Evolutionary conservation across 768 basidiomycete genomes (phyloP).

Genomic region (Lactarius tabidus): DNA sequence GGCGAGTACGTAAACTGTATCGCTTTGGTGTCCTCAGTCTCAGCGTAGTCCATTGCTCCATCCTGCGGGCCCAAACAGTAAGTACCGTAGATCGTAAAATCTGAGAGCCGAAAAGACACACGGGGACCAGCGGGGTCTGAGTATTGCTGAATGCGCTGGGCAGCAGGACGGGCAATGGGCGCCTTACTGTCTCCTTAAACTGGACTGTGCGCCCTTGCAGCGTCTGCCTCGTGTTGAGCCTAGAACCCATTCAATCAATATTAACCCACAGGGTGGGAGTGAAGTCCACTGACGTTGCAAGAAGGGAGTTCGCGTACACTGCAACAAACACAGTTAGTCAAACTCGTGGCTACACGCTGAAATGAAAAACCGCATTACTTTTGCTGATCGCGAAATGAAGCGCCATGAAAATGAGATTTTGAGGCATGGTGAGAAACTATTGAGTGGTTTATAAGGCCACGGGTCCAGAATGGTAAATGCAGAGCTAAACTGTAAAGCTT

Average conservation of each 20-base stretch:
- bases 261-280: not conserved
- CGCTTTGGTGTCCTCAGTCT: not conserved
- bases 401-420: slow-evolving; percentile 25
- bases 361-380: slow-evolving; percentile 8
- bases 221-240: slow-evolving; percentile 21
- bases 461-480: not conserved
- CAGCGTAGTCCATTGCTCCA: not conserved
- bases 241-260: not conserved
- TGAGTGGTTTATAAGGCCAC: not conserved
- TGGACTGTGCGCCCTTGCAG: slow-evolving; percentile 18
- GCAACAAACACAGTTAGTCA: not conserved
- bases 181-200: not conserved
- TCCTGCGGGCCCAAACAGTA: not conserved
- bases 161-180: slow-evolving; percentile 18
- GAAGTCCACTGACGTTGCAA: slow-evolving; percentile 21
- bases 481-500: not conserved
- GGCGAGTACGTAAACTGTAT: not conserved
- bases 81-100: not conserved
- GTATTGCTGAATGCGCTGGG: slow-evolving; percentile 12
- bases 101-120: not conserved
- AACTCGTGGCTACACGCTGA: not conserved
- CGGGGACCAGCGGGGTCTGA: not conserved
- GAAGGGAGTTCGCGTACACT: slow-evolving; percentile 27
- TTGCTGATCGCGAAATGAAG: slow-evolving; percentile 26
- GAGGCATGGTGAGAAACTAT: slow-evolving; percentile 23